Conservation (phyloP, 225 moss, liverwort and hornwort species). For the Pseudoscleropodium purum region DNA sequence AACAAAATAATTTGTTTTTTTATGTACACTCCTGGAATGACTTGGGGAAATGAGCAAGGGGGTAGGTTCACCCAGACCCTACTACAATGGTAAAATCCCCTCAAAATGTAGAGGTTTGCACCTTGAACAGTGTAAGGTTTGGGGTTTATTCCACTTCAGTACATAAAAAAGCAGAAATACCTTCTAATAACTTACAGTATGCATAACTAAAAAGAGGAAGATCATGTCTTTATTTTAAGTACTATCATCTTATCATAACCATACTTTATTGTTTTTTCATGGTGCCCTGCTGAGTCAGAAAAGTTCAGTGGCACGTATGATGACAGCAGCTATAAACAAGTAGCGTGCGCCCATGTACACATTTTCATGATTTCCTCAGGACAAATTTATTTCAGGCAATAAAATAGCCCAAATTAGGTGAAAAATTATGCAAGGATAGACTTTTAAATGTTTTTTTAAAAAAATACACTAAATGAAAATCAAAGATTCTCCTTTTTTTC, state of each 20-base stretch:
- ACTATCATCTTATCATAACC: background rate
- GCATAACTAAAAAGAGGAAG: background rate
- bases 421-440: background rate
- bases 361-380: background rate
- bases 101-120: background rate
- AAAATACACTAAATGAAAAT: background rate
- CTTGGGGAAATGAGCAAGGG: too few relatives aligned
- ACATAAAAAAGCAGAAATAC: background rate
- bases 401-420: background rate
- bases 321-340: background rate
- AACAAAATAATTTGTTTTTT: too few relatives aligned
- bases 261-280: background rate
- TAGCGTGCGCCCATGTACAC: background rate
- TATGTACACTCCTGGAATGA: too few relatives aligned
- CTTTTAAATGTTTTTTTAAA: background rate
- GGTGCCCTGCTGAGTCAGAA: background rate
- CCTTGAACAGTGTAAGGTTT: background rate
- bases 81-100: background rate
- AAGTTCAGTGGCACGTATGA: background rate
- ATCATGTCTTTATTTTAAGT: background rate
- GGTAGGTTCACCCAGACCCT: too few relatives aligned
- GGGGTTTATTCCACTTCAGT: background rate
- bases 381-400: background rate
- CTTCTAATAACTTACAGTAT: background rate
- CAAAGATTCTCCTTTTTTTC: background rate